Conservation (phyloP, 2,329 filamentous ascomycete genomes). For the Cladosporium phlei region DNA sequence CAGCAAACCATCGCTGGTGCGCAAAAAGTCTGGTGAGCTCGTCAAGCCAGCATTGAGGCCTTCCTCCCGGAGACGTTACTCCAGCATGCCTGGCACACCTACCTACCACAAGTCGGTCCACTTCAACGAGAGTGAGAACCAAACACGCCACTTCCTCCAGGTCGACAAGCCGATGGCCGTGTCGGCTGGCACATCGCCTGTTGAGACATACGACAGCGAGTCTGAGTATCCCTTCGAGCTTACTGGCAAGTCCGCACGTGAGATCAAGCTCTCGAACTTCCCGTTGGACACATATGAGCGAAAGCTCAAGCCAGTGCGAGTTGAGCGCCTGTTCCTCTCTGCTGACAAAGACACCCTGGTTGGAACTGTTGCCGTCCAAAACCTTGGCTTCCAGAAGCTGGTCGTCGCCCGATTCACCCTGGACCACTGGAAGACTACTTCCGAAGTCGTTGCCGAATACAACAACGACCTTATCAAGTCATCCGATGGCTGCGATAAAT, state of each 20-base stretch:
- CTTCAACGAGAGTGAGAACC: conserved; percentile 93
- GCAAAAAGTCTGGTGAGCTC: conserved; percentile 97
- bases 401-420: conserved; percentile 93
- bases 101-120: conserved; percentile 97
- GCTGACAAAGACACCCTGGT: conserved; percentile 80
- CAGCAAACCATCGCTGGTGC: conserved; percentile 79
- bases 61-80: conserved; percentile 73
- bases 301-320: conserved; percentile 62
- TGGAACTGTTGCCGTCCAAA: conserved; percentile 78
- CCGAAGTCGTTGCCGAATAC: conserved; percentile 86
- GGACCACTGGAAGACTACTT: conserved; percentile 98
- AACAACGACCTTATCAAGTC: conserved; percentile 68
- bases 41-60: conserved; percentile 86
- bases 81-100: conserved; percentile 95
- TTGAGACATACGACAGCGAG: conserved; percentile 82
- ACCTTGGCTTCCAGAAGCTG: conserved; percentile 81
- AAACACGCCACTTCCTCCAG: conserved; percentile 91
- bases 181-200: conserved; percentile 87
- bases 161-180: conserved; percentile 93
- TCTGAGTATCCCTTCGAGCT: conserved; percentile 78
- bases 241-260: conserved; percentile 69
- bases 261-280: conserved; percentile 80
- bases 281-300: conserved; percentile 62
- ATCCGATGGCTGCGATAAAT: conserved; percentile 68
- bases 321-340: conserved; percentile 85